Evolutionary conservation across 2,329 filamentous ascomycete genomes (phyloP), one percentile per base, ranked within the genome.

Genomic region (Volutella citrinella): DNA sequence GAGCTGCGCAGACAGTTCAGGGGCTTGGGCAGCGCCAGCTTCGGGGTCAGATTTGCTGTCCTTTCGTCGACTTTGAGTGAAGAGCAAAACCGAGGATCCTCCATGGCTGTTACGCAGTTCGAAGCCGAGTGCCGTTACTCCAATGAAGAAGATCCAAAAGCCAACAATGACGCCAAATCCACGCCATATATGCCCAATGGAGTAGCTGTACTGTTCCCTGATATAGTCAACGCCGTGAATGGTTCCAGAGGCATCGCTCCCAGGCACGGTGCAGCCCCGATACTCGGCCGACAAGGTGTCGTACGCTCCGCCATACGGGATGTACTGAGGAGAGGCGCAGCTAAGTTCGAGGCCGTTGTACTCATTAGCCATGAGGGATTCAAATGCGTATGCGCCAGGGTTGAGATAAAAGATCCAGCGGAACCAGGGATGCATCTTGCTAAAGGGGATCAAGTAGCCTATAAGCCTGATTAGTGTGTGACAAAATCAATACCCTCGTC

Each of bases 141-240:
- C 41, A 10, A 90, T 72, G 52, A 89, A 90, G 3, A 88, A 70
- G 1, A 84, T 72, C 1, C 76, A 74, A 43, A 85, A 89, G 1
- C 80, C 84, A 33, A 89, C 74, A 6, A 89, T 61, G 3, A 87
- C 77, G 12, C 82, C 84, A 47, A 84, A 86, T 54, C 87, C 87
- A 4, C 84, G 76, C 81, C 81, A 84, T 20, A 78, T 59, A 45
- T 84, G 69, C 3, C 60, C 59, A 9, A 67, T 57, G 10, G 60
- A 61, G 51, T 81, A 84, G 20, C 61, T 53, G 46, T 72, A 80
- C 15, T 54, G 50, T 63, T 65, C 4, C 60, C 51, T 16, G 51
- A 83, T 55, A 27, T 78, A 83, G 3, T 60, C 60, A 20, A 69
- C 64, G 1, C 80, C 80, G 3, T 62, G 50, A 5, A 84, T 72